Base-by-base conservation (phyloP, 352 stramenopile genomes). In the Globisporangium ultimum region DNA sequence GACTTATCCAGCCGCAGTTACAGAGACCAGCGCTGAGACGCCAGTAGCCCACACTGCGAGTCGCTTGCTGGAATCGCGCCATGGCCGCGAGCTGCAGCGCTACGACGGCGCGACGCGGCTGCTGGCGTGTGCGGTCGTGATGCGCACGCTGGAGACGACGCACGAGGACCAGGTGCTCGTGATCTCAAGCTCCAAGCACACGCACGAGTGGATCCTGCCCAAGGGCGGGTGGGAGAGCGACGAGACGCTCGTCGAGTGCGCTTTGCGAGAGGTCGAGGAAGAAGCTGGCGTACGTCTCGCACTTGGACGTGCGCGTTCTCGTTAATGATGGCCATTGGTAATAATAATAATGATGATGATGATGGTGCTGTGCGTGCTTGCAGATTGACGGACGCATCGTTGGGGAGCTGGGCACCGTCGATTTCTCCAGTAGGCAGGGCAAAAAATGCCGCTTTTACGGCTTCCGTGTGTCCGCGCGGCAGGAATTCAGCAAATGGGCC, bases 221-320 rank as follows among this genome's bases (percentile, higher is more conserved):
- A 99, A 99, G 67, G 96, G 96, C 43, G 96, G 95, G 1, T 99
- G 96, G 96, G 96, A 99, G 68, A 79, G 50, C 20, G 96, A 99
- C 61, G 96, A 99, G 67, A 89, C 81, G 0, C 71, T 87, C n/a
- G 73, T 90, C 55, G 85, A 98, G 58, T 94, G 89, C 60, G 96
- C 93, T 6, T 68, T 91, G 45, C 80, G 96, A 8, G 96, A 99
- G 68, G 93, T 85, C 9, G 95, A 96, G 56, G 96, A 99, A 70
- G 96, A 99, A 70, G 91, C 80, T 3, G 96, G 96, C 24, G 80
- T 98, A 28, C 41, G 64, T 55, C 24, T 32, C 24, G 24, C 24
- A 32, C 2, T 32, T 5, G 5, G 24, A 32, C 5, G 24, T 5
- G 24, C 24, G n/a, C n/a, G n/a, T n/a, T n/a, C n/a, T n/a, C n/a